These are phyloP conservation scores for Diophrys sp. DNA, from an alignment of 73 alveolate genomes.

Conservation along the genomic window DNA sequence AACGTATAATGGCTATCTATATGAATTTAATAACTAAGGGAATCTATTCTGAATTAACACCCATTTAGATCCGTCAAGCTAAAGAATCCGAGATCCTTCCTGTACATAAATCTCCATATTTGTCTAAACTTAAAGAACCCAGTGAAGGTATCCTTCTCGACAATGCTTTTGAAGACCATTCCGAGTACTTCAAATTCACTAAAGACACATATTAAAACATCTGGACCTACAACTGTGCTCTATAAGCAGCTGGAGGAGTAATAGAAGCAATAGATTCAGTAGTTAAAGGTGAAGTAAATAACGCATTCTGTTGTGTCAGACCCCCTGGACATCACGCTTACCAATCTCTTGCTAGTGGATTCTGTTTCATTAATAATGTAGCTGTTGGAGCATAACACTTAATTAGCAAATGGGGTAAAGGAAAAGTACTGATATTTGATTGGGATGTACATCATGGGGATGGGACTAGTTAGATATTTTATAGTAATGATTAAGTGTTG, in stretches of 20 bases:
- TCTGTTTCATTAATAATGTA: constrained; percentile 89
- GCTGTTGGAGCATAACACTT: constrained; percentile 88
- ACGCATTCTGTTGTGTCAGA: constrained; percentile 60
- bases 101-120: constrained; percentile 22
- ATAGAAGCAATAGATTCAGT: constrained; percentile 53
- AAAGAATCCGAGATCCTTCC: constrained; percentile 19
- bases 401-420: constrained; percentile 54
- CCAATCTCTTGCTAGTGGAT: constrained; percentile 76
- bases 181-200: constrained; percentile 7
- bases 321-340: constrained; percentile 98
- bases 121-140: constrained; percentile 23
- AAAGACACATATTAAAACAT: constrained; percentile 57
- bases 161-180: not conserved
- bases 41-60: constrained; percentile 16
- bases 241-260: constrained; percentile 58
- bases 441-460: constrained; percentile 98
- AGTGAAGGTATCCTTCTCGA: not conserved
- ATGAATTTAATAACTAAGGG: constrained; percentile 39
- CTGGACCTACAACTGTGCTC: constrained; percentile 53
- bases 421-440: constrained; percentile 83
- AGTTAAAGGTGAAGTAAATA: constrained; percentile 18
- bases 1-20: constrained; percentile 54
- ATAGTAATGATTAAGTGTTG: constrained; percentile 79
- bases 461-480: constrained; percentile 88
- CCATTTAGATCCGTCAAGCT: constrained; percentile 31